Evolutionary conservation across 352 stramenopile species (phyloP), one percentile per base, ranked within the genome.

Genomic region (Peronospora farinosa): DNA sequence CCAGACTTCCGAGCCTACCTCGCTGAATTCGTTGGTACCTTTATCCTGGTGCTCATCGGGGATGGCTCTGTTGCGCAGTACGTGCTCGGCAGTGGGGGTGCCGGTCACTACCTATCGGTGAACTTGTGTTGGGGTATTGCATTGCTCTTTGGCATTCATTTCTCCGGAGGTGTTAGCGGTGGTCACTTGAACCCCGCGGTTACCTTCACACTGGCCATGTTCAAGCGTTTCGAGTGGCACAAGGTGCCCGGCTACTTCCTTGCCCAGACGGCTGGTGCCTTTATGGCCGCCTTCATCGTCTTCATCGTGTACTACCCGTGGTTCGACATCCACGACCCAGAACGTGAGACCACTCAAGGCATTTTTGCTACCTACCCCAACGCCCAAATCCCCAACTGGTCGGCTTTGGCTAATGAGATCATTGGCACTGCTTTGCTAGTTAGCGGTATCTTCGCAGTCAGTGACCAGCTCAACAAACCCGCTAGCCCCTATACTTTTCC

Each of bases 151-250:
- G 77, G 65, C 16, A 78, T 86, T 17, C 68, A 88, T 47, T 66
- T 67, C 31, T 68, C 66, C 3, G 72, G 72, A 10, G 68, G 74
- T 42, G 68, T 83, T 11, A 81, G 64, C 40, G 72, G 74, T 35
- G 74, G 67, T 25, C 77, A 88, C 45, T 44, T 88, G 15, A 88
- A 88, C 57, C 74, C 74, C 4, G 72, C 77, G 4, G 70, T 88
- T 17, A 81, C 74, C 1, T 37, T 78, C 17, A 77, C 72, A 8
- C 53, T 83, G 23, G 74, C 72, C 11, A n/a, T 72, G 28, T 84
- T 73, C 56, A 57, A 67, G n/a, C 63, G 65, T 7, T 65, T 88
- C 27, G 60, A 75, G 51, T 83, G 70, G 72, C 38, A 52, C 54
- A 81, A 84, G 46, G 60, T 78, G 5, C 70, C 66, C 3, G 62